These are phyloP conservation scores for Aspergillus aculeatinus DNA, from an alignment of 2,329 filamentous ascomycete genomes.

Conservation along the genomic window DNA sequence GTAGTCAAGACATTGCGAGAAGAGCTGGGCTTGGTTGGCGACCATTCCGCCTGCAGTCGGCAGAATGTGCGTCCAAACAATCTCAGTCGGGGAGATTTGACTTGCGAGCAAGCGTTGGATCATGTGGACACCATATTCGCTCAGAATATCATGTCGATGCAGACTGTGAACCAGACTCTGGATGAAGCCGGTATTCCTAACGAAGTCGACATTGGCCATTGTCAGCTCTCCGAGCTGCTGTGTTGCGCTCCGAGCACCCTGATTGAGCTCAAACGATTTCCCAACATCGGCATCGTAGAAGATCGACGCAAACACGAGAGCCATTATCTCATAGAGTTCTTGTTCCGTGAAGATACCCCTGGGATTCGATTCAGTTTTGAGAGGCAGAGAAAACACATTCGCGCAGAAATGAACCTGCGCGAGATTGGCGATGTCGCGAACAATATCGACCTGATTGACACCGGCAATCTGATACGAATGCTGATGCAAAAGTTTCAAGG, in stretches of 20 bases:
- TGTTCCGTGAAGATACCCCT: conserved; percentile 54
- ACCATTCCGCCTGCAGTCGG: conserved; percentile 58
- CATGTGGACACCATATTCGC: conserved; percentile 57
- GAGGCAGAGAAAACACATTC: conserved; percentile 55
- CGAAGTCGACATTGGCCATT: conserved; percentile 49
- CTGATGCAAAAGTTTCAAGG: conserved; percentile 44
- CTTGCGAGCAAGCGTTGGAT: conserved; percentile 53
- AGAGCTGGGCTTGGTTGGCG: conserved; percentile 58
- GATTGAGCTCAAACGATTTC: conserved; percentile 52
- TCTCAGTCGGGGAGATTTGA: conserved; percentile 47
- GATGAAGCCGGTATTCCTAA: conserved; percentile 44
- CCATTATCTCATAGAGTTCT: conserved; percentile 55
- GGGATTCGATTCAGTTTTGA: conserved; percentile 54
- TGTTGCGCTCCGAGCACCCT: conserved; percentile 49
- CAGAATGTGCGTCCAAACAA: conserved; percentile 59
- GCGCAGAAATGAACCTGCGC: conserved; percentile 56
- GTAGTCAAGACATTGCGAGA: conserved; percentile 58
- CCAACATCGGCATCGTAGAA: conserved; percentile 57
- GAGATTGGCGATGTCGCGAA: conserved; percentile 53
- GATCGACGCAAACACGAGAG: conserved; percentile 53
- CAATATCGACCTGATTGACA: conserved; percentile 49
- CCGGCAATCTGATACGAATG: conserved; percentile 49
- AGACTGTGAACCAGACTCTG: conserved; percentile 43
- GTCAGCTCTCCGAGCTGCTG: conserved; percentile 52
- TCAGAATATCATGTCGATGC: conserved; percentile 45